Evolutionary conservation across 2,329 filamentous ascomycete species (phyloP).

Genomic region (Talaromyces islandicus): DNA sequence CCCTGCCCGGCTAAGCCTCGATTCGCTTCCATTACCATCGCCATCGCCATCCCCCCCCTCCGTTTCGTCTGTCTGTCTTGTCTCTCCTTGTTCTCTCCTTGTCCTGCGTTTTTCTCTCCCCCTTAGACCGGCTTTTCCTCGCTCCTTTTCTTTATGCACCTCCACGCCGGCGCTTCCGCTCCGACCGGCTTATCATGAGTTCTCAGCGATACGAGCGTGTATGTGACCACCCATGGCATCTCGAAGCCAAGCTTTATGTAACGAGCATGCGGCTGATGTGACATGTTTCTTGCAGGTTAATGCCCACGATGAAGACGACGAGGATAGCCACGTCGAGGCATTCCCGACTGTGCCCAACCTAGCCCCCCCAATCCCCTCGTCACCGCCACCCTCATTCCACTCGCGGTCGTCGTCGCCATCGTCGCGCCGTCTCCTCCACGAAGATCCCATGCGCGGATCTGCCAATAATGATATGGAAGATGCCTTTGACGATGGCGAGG

Average conservation of each 20-base stretch:
- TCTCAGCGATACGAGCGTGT: conserved; percentile 46
- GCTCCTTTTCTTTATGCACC: conserved; percentile 7
- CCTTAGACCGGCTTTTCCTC: conserved; percentile 1
- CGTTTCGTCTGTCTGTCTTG: conserved; percentile 3
- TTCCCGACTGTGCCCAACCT: conserved; percentile 25
- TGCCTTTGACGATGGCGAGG: conserved; percentile 80
- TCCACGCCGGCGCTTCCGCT: conserved; percentile 17
- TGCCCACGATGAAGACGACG: conserved; percentile 38
- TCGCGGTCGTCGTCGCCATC: conserved; percentile 69
- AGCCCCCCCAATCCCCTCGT: conserved; percentile 28
- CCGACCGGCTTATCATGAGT: conserved; percentile 43
- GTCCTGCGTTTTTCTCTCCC: not conserved
- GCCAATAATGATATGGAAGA: conserved; percentile 82
- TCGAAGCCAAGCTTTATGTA: not conserved
- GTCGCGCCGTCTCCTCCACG: conserved; percentile 47
- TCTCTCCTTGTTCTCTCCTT: conserved; percentile 7
- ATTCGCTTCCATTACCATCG: conserved; percentile 9
- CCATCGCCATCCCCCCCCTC: not conserved
- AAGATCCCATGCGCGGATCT: conserved; percentile 46
- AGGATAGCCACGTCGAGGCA: conserved; percentile 20
- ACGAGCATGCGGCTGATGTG: not conserved
- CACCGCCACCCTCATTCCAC: conserved; percentile 70
- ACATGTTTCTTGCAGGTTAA: conserved; percentile 30
- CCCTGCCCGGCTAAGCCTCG: not conserved
- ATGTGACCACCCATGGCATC: conserved; percentile 35